These are phyloP conservation scores for Myxozyma geophila DNA, from an alignment of 805 yeast genomes.

Conservation along the genomic window DNA sequence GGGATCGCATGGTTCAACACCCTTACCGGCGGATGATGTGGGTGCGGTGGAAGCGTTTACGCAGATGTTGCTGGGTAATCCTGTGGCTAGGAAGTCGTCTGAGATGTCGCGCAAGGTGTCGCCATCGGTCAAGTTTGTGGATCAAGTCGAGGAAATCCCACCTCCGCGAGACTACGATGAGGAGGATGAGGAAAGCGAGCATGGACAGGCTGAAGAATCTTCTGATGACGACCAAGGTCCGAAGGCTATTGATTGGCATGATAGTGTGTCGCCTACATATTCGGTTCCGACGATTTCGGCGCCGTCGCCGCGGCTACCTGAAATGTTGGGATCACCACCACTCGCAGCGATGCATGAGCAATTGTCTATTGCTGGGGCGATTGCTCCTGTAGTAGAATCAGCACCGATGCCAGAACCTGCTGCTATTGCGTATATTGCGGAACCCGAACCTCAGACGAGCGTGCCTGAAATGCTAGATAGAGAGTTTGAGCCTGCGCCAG, in stretches of 20 bases:
- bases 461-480: not conserved
- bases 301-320: constrained; percentile 3
- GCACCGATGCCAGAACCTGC: not conserved
- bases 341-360: not conserved
- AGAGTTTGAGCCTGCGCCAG: not conserved
- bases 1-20: not conserved
- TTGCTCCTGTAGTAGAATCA: not conserved
- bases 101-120: not conserved
- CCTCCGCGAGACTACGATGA: constrained; percentile 18
- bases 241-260: not conserved
- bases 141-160: constrained; percentile 6
- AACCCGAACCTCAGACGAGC: not conserved
- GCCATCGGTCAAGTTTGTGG: constrained; percentile 12
- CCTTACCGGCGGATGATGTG: constrained; percentile 7
- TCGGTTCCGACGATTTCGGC: constrained; percentile 5
- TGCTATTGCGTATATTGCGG: not conserved
- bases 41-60: constrained; percentile 36
- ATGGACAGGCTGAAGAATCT: constrained; percentile 8
- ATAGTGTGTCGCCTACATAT: not conserved
- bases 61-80: constrained; percentile 26
- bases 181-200: constrained; percentile 9
- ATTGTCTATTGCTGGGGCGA: not conserved
- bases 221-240: constrained; percentile 17
- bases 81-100: not conserved
- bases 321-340: constrained; percentile 6